Evolutionary conservation across 306 rosid genomes (phyloP), one percentile per base, ranked within the genome.

Genomic region (Medicago truncatula): DNA sequence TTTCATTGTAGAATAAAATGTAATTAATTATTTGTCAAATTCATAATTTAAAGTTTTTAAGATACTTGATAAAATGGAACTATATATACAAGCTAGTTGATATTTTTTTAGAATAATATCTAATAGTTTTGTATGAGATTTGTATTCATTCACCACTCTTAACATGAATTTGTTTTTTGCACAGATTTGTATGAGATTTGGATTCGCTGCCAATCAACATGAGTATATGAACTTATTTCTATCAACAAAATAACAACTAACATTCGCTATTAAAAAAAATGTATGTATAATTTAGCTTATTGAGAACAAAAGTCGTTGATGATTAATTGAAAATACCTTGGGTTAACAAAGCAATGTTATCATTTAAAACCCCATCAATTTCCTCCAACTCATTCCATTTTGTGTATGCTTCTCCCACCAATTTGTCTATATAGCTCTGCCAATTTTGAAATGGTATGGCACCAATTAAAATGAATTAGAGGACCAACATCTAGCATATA

Each of bases 361-460:
- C 89, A 78, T 81, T 87, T 70, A 76, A 0, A 54, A 38, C 40
- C 8, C 17, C 81, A 5, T 92, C 97, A 4, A 84, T 62, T 63
- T 50, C 89, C 73, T 87, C 88, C 71, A 88, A 76, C 17, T 53
- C 54, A 59, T n/a, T 31, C 97, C 97, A 92, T 10, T 73, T 81
- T 0, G 1, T 18, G 40, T 90, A 86, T 20, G 97, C 97, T 50
- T 86, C 72, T 73, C 63, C 83, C 38, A 80, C 85, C 70, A 92
- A 75, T 57, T 62, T 76, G 70, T 87, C 88, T 52, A 90, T 20
- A 28, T 70, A 86, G 72, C 38, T 14, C 97, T 90, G 81, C 73
- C 84, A 58, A 41, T n/a, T 59, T 71, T 50, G n/a, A 28, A 0
- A 13, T 18, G n/a, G 38, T 18, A 73, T 56, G 7, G 61, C 4